A percentile compares a stretch with the other conserved stretches of the same genome.
Conservation (phyloP, 1,284 basidiomycete genomes). For the Singerocomus inundabilis region DNA sequence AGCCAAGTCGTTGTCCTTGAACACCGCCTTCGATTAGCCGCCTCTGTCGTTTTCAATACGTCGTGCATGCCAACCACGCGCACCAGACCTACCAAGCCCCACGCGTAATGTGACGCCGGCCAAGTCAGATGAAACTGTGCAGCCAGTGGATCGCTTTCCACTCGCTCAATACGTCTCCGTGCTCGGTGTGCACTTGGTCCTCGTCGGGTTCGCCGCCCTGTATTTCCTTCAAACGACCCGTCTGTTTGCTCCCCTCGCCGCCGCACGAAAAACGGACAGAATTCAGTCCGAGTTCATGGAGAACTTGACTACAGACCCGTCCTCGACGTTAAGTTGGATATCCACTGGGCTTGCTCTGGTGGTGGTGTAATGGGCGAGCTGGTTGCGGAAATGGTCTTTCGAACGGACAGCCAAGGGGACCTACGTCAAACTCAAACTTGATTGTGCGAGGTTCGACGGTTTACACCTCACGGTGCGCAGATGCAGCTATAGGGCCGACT, state of each 20-base stretch:
- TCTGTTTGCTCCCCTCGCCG: constrained; percentile 37
- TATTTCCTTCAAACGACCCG: constrained; percentile 63
- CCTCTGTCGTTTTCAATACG: no score
- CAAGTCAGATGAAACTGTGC: constrained; percentile 1
- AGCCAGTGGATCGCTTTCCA: constrained; percentile 33
- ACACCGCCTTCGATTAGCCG: no score
- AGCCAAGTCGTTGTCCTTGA: no score
- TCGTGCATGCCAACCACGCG: constrained; percentile 11
- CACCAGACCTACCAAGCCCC: neutral
- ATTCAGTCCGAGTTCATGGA: constrained; percentile 67
- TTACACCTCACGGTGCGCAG: constrained; percentile 22
- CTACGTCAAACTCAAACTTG: constrained; percentile 41
- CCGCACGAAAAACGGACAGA: constrained; percentile 47
- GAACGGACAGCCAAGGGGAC: constrained; percentile 30
- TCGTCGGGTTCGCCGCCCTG: constrained; percentile 64
- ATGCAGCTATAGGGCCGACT: constrained; percentile 33
- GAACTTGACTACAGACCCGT: constrained; percentile 63
- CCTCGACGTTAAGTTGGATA: constrained; percentile 59
- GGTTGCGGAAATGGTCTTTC: constrained; percentile 56
- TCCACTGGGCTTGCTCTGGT: constrained; percentile 56
- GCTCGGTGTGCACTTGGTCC: constrained; percentile 67
- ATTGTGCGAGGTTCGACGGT: constrained; percentile 36
- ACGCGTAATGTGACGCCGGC: no score
- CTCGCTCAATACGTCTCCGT: constrained; percentile 62
- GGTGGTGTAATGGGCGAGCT: constrained; percentile 73